A percentile compares a stretch with the other conserved stretches of the same genome.
phyloP scores from a whole-genome alignment of 768 basidiomycete species.

The Gymnopilus junonius region DNA sequence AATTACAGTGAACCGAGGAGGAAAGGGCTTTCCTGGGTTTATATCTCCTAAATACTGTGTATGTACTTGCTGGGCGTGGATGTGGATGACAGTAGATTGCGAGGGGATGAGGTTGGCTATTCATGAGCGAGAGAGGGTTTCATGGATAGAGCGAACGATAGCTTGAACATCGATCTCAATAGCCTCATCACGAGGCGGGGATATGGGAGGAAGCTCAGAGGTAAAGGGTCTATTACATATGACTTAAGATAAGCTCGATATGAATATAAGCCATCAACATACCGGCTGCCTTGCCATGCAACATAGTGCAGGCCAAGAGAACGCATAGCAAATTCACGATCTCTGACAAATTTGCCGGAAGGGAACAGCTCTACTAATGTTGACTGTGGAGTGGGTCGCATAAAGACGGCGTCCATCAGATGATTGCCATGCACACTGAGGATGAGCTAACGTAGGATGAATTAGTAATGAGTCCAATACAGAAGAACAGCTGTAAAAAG shows the following conservation, averaged over 20 bases:
- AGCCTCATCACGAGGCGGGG: slow-evolving; percentile 14
- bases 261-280: slow-evolving; percentile 7
- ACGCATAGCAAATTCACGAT: slow-evolving; percentile 60
- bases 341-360: slow-evolving; percentile 62
- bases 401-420: slow-evolving; percentile 71
- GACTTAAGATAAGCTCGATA: background rate
- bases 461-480: slow-evolving; percentile 10
- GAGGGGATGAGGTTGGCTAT: background rate
- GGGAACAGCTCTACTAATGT: slow-evolving; percentile 83
- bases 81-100: background rate
- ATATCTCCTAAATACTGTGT: too few species aligned
- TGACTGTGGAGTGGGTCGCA: slow-evolving; percentile 61
- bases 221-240: background rate
- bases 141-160: slow-evolving; percentile 42
- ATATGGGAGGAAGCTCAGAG: background rate
- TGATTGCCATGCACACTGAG: slow-evolving; percentile 63
- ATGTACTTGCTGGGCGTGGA: background rate
- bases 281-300: slow-evolving; percentile 57
- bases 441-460: slow-evolving; percentile 47
- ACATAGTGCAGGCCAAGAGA: slow-evolving; percentile 60
- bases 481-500: background rate
- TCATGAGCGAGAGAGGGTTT: slow-evolving; percentile 18
- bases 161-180: slow-evolving; percentile 45
- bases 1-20: background rate
- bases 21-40: background rate